A percentile compares a stretch with the other conserved stretches of the same genome.
phyloP scores from a whole-genome alignment of 371 early-diverging fungal genomes.

The Gilbertella persicaria region DNA sequence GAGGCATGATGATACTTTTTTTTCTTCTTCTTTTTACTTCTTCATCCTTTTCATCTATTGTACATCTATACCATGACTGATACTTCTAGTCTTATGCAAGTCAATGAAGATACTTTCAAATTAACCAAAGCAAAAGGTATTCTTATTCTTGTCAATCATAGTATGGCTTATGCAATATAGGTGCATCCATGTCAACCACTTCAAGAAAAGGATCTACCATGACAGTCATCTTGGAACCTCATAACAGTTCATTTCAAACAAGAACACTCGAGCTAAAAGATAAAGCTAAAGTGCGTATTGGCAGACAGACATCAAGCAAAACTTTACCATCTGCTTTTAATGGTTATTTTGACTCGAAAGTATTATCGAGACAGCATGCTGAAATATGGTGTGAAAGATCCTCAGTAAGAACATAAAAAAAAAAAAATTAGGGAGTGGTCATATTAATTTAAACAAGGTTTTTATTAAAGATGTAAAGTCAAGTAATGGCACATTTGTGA shows the following conservation, averaged over 20 bases:
- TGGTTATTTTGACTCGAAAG: slow-evolving; percentile 89
- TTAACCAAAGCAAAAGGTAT: slow-evolving; percentile 14
- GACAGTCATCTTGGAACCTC: slow-evolving; percentile 60
- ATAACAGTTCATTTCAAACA: slow-evolving; percentile 60
- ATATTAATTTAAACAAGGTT: slow-evolving; percentile 36
- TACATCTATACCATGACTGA: slow-evolving; percentile 16
- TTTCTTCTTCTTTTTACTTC: too few relatives aligned
- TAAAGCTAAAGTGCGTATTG: slow-evolving; percentile 63
- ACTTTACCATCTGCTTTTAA: slow-evolving; percentile 67
- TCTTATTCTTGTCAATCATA: neutral
- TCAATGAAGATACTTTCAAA: slow-evolving; percentile 17
- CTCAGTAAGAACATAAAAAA: slow-evolving; percentile 50
- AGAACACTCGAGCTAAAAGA: slow-evolving; percentile 69
- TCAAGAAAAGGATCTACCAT: slow-evolving; percentile 4
- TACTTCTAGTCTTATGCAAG: slow-evolving; percentile 16
- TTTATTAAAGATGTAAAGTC: slow-evolving; percentile 80
- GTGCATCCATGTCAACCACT: slow-evolving; percentile 2
- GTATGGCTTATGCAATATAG: neutral
- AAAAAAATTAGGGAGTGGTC: neutral
- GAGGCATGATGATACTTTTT: too few relatives aligned
- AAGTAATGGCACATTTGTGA: slow-evolving; percentile 89
- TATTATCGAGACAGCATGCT: slow-evolving; percentile 81
- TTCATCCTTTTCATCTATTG: too few relatives aligned
- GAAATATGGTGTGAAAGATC: slow-evolving; percentile 76
- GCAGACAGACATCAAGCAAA: slow-evolving; percentile 72